A percentile compares a stretch with the other conserved stretches of the same genome.
Evolutionary conservation across 768 basidiomycete genomes (phyloP).

Genomic region (Leccinum rimulosum): DNA sequence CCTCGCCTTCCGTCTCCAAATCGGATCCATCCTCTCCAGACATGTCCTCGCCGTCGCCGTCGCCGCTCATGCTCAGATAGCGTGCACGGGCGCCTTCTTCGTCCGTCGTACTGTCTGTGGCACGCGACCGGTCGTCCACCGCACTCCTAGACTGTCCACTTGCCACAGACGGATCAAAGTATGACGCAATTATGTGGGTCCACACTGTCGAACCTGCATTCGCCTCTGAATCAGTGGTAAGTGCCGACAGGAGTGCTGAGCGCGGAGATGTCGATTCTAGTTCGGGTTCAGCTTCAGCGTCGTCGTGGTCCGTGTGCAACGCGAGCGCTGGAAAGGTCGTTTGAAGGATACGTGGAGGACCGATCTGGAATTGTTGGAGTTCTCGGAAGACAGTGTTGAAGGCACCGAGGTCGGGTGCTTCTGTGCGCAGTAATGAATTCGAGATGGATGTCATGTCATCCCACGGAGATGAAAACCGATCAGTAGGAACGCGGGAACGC

Average conservation of each 20-base stretch:
- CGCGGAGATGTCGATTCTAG: constrained; percentile 29
- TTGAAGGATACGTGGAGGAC: constrained; percentile 30
- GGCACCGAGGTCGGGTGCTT: constrained; percentile 71
- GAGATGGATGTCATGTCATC: not conserved
- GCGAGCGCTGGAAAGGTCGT: constrained; percentile 12
- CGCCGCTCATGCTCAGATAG: not conserved
- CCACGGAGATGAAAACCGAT: constrained; percentile 15
- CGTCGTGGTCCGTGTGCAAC: constrained; percentile 15
- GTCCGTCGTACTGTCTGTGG: constrained; percentile 19
- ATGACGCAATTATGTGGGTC: constrained; percentile 59
- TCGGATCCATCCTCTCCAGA: constrained; percentile 24
- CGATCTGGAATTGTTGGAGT: constrained; percentile 54
- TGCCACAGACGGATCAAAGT: constrained; percentile 41
- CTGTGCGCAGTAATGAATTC: constrained; percentile 27
- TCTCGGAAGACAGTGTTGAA: constrained; percentile 71
- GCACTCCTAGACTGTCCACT: constrained; percentile 26
- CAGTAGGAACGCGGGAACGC: constrained; percentile 2
- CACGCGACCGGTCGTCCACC: constrained; percentile 27
- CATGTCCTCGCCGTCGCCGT: constrained; percentile 6
- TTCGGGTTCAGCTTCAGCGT: constrained; percentile 19
- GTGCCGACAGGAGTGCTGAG: constrained; percentile 21
- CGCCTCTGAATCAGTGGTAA: constrained; percentile 36
- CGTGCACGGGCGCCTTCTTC: constrained; percentile 7
- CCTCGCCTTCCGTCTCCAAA: constrained; percentile 40
- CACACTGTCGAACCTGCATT: constrained; percentile 61